Evolutionary conservation across 1,284 basidiomycete genomes (phyloP).

Genomic region (Ceratobasidium theobromae): DNA sequence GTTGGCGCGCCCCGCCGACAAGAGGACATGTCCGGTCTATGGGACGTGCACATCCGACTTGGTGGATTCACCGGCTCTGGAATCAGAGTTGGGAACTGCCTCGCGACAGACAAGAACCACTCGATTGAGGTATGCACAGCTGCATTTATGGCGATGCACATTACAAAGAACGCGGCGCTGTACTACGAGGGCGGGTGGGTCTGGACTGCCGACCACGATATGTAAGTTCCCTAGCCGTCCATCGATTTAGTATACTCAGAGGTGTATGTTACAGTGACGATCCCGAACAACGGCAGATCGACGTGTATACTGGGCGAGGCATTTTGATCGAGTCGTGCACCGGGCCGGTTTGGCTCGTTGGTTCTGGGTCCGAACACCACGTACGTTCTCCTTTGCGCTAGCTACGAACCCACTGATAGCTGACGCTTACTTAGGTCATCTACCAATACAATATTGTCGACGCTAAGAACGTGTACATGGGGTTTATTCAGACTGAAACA

Average conservation of each 20-base stretch:
- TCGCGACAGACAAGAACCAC: constrained; percentile 43
- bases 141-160: constrained; percentile 64
- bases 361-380: constrained; percentile 56
- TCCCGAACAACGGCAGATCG: constrained; percentile 48
- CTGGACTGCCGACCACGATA: constrained; percentile 74
- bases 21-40: constrained; percentile 65
- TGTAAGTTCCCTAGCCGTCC: constrained; percentile 32
- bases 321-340: constrained; percentile 59
- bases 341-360: constrained; percentile 42
- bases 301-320: constrained; percentile 71
- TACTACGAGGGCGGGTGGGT: constrained; percentile 61
- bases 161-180: constrained; percentile 59
- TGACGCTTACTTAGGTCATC: constrained; percentile 39
- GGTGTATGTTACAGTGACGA: constrained; percentile 1
- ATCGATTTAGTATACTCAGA: constrained; percentile 19
- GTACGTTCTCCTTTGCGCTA: constrained; percentile 37
- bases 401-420: background rate
- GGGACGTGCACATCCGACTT: constrained; percentile 63
- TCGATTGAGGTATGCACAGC: constrained; percentile 52
- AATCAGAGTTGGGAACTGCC: constrained; percentile 53
- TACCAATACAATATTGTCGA: constrained; percentile 68
- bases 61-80: constrained; percentile 56
- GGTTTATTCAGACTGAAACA: constrained; percentile 58
- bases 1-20: constrained; percentile 54
- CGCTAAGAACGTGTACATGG: constrained; percentile 68